Evolutionary conservation across 2,329 filamentous ascomycete species (phyloP), one percentile per base, ranked within the genome.

Genomic region (Penicillium sp.): DNA sequence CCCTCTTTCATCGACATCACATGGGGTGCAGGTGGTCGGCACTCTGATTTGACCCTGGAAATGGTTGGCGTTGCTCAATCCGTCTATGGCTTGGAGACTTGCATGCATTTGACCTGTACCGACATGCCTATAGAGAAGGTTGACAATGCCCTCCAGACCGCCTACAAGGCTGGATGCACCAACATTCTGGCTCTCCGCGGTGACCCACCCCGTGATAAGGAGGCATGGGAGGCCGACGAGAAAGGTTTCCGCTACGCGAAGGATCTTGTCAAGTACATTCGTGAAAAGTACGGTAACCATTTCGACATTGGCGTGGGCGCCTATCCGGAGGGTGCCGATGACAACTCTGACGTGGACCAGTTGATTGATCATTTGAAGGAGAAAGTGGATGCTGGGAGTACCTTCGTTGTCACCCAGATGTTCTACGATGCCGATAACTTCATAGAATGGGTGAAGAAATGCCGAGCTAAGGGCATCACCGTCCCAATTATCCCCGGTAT

Each of bases 391-490:
- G 89, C 90, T 53, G 94, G 94, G 47, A 92, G 88, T 57, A 87
- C 88, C 6, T 99, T 97, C 70, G 89, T 99, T 59, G 89, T 99
- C 49, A 97, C 94, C 0, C 94, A 99, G 76, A 99, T 99, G 94
- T 97, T 97, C 76, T 99, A 99, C 78, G 93, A 99, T 67, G 92
- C 85, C 45, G 93, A 99, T 67, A 93, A 94, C 69, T 99, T 99
- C 74, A 75, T 97, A 49, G 83, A 86, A 48, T 99, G 94, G 94
- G 88, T 95, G 34, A 79, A 83, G 62, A 94, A 89, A 70, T 91
- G 93, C 53, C 87, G 92, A 45, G 90, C 86, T 47, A 86, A 85
- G 66, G 94, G 94, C 44, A 93, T 99, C 67, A 86, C 77, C 24
- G 79, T 94, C 29, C 89, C 89, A 15, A 94, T 95, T 61, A 83